These are phyloP conservation scores for Aspergillus saccharolyticus DNA, from an alignment of 495 filamentous ascomycete genomes.

Conservation along the genomic window DNA sequence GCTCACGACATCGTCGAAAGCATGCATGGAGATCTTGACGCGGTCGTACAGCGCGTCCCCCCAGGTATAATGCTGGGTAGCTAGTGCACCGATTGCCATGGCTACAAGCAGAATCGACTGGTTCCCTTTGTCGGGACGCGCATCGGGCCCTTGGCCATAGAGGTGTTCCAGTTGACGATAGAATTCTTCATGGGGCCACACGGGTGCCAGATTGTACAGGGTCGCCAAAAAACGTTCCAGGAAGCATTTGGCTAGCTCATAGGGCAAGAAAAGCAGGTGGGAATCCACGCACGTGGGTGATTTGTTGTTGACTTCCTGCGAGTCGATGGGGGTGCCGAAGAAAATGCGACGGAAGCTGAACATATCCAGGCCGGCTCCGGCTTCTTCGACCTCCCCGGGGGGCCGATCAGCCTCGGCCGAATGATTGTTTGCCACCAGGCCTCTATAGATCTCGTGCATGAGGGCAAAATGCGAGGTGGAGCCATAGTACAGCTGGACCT, in stretches of 20 bases:
- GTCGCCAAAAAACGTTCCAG: slow-evolving; percentile 31
- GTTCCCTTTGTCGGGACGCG: slow-evolving; percentile 21
- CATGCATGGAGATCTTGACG: slow-evolving; percentile 31
- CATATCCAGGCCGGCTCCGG: slow-evolving; percentile 39
- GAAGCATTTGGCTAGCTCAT: slow-evolving; percentile 31
- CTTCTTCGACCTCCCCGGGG: slow-evolving; percentile 38
- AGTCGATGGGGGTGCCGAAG: slow-evolving; percentile 36
- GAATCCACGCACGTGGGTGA: slow-evolving; percentile 14
- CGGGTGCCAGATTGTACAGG: slow-evolving; percentile 31
- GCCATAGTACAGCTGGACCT: slow-evolving; percentile 45
- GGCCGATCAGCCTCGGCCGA: slow-evolving; percentile 17
- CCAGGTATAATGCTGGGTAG: slow-evolving; percentile 33
- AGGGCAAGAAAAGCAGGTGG: slow-evolving; percentile 33
- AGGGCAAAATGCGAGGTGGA: slow-evolving; percentile 43
- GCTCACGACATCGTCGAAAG: slow-evolving; percentile 41
- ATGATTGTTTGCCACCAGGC: slow-evolving; percentile 27
- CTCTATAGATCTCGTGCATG: slow-evolving; percentile 42
- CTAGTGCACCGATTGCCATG: slow-evolving; percentile 30
- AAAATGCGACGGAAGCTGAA: slow-evolving; percentile 44
- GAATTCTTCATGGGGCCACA: slow-evolving; percentile 26
- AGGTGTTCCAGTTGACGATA: slow-evolving; percentile 29
- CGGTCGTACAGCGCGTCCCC: slow-evolving; percentile 38
- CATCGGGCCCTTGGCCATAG: slow-evolving; percentile 22
- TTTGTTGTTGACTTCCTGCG: slow-evolving; percentile 23
- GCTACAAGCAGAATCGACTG: slow-evolving; percentile 30